Base-by-base conservation (phyloP, 1,139 yeast genomes). In the Candida sanyaensis region DNA sequence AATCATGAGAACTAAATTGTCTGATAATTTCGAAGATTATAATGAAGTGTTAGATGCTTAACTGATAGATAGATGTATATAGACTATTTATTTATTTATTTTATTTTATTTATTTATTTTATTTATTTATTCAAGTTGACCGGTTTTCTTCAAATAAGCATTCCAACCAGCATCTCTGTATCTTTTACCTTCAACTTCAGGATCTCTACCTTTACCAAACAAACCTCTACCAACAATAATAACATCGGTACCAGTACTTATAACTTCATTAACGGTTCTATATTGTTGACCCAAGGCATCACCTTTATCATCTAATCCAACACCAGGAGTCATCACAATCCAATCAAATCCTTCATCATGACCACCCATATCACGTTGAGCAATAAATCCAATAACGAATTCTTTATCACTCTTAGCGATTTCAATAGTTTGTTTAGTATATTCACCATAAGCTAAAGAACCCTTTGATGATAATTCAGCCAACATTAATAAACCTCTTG, bases 311-410 rank as follows among this genome's bases (percentile, higher is more conserved):
- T 92, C 99, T 50, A 95, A 77, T 1, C 98, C 98, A 41, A 95
- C 99, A 51, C 99, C 99, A 0, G 99, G 99, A 1, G 99, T 93
- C 92, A 95, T 84, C 48, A 91, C 81, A 46, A 95, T 71, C 96
- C 97, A 95, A 68, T 93, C 99, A 60, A 87, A 91, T 0, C 91
- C 93, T 62, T 85, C 92, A 4, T 82, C 86, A 44, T 77, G 71
- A 12, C 93, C 95, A 30, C 89, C 91, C 92, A 91, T 88, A 52
- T 86, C 84, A 59, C 81, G 78, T 65, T 92, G 97, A 0, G 99
- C 98, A 70, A 95, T 93, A 66, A 93, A 95, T 0, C 99, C 99
- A 68, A 93, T 85, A 21, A 90, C 97, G 69, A 93, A 95, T 51
- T 86, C 92, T 59, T 81, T 83, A 69, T 93, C 96, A 28, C 83